A percentile compares a stretch with the other conserved stretches of the same genome.
These are phyloP conservation scores for Sphagnurus paluster DNA, from an alignment of 1,284 basidiomycete genomes.

Conservation along the genomic window DNA sequence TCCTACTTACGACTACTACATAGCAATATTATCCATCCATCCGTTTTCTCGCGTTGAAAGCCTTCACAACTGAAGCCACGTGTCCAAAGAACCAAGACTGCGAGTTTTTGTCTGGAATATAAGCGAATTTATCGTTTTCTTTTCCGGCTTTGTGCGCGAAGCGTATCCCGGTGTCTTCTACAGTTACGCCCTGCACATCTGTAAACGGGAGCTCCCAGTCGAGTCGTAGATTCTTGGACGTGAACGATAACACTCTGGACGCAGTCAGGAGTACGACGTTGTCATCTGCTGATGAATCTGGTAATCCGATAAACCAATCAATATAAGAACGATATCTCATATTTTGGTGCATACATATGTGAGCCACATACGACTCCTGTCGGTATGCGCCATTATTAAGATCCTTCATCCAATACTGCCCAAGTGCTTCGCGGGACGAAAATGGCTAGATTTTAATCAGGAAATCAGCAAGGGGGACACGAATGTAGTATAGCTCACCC, in stretches of 20 bases:
- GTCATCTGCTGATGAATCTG: constrained; percentile 82
- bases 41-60: constrained; percentile 68
- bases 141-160: constrained; percentile 78
- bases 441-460: constrained; percentile 60
- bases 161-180: constrained; percentile 87
- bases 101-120: constrained; percentile 70
- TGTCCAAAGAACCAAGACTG: constrained; percentile 80
- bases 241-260: constrained; percentile 80
- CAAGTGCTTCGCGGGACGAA: constrained; percentile 86
- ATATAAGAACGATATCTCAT: neutral
- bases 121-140: constrained; percentile 74
- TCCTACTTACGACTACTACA: too few relatives aligned
- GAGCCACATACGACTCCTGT: constrained; percentile 88
- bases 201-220: constrained; percentile 93
- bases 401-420: constrained; percentile 97
- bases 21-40: constrained; percentile 52
- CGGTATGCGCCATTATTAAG: constrained; percentile 86
- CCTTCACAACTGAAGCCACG: constrained; percentile 71
- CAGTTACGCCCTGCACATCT: constrained; percentile 85
- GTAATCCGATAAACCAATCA: neutral
- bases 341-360: constrained; percentile 59
- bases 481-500: constrained; percentile 51
- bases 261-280: constrained; percentile 85
- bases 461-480: neutral
- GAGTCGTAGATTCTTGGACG: constrained; percentile 81